Percentiles rank a stretch among this genome's conserved stretches.
Conservation (phyloP, 306 rosid genomes). For the Cucurbita ficifolia region DNA sequence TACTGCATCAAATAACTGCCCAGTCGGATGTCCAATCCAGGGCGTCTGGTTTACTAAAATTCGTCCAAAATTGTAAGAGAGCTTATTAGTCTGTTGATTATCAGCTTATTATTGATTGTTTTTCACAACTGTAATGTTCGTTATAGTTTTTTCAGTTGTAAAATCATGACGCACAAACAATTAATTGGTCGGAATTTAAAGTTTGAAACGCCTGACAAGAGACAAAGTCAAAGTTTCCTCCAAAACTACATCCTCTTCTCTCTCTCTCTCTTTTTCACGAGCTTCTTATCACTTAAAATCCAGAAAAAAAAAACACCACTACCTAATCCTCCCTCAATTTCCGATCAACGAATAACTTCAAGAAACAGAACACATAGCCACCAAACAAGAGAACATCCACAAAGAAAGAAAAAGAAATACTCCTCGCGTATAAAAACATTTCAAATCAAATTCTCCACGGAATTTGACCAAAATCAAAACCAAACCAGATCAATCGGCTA, state of each 20-base stretch:
- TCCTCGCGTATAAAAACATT: background rate
- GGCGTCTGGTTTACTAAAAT: background rate
- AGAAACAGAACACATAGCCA: background rate
- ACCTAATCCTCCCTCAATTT: background rate
- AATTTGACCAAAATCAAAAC: background rate
- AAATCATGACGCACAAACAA: background rate
- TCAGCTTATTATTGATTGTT: background rate
- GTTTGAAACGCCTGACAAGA: background rate
- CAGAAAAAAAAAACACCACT: background rate
- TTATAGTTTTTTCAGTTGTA: background rate
- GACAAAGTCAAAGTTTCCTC: background rate
- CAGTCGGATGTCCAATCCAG: background rate
- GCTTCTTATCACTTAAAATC: background rate
- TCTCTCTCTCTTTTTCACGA: no score
- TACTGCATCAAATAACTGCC: background rate
- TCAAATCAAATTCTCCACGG: background rate
- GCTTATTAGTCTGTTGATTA: background rate
- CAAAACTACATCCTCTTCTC: background rate
- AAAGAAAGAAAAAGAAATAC: background rate
- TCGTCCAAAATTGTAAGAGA: background rate
- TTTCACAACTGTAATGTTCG: background rate
- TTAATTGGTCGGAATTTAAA: background rate
- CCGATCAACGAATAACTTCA: background rate
- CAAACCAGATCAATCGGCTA: conserved; percentile 3
- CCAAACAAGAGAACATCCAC: background rate